Base-by-base conservation (phyloP, 2,329 filamentous ascomycete genomes). In the Apiospora pterosperma region DNA sequence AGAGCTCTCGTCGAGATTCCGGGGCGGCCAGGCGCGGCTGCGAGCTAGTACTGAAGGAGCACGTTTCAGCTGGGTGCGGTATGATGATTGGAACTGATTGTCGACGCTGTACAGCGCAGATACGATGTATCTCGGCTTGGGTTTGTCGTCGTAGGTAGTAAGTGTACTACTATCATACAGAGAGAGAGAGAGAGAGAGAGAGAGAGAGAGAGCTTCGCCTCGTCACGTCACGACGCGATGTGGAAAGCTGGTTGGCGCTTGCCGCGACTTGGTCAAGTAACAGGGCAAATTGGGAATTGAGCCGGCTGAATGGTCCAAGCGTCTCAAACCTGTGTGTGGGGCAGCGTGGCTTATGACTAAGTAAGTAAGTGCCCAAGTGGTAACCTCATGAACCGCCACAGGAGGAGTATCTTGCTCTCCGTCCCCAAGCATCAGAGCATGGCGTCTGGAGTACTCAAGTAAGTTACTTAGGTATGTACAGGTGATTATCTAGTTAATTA, bases 401-500 rank as follows among this genome's bases (percentile, higher is more conserved):
- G n/a, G n/a, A n/a, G 36, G 19, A 19, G 19, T 10, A 61, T 38
- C 7, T 23, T 42, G 39, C 28, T 34, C n/a, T 23, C 28, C 28
- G 48, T 34, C 11, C 48, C 48, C 16, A 34, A 8, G 25, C 28
- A 31, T 55, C 28, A 55, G 48, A 55, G 19, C 48, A 34, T 55
- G 11, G 28, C 48, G 28, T 34, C 28, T 55, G 16, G 28, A 55
- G 48, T n/a, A n/a, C n/a, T n/a, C n/a, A n/a, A n/a, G n/a, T n/a
- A n/a, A n/a, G n/a, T n/a, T n/a, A n/a, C n/a, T 36, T 59, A 63
- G 61, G 31, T 62, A 66, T 62, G n/a, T 65, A 65, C 61, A 65
- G 38, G 44, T 31, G 55, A 65, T 65, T 65, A 65, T 65, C 61
- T 65, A 65, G 63, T 63, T 63, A 38, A 63, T 65, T 58, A 55